A percentile compares a stretch with the other conserved stretches of the same genome.
These are phyloP conservation scores for Hypericum perforatum DNA, from an alignment of 345 rosid genomes.

Conservation along the genomic window DNA sequence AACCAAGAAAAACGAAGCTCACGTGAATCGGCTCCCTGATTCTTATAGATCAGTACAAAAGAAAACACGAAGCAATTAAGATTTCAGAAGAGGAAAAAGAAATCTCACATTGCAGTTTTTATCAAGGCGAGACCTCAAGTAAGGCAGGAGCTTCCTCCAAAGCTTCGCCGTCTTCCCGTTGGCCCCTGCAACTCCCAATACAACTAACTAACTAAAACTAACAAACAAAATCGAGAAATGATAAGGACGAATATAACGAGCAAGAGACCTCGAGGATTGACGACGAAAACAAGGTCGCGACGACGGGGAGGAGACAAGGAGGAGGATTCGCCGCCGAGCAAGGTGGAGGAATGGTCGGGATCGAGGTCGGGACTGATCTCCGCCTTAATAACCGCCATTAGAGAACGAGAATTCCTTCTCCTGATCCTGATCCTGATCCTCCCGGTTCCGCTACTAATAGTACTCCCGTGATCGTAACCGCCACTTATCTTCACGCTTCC, in stretches of 20 bases:
- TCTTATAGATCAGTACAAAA: background rate
- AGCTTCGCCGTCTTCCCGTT: constrained; percentile 81
- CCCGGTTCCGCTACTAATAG: no score
- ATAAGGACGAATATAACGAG: background rate
- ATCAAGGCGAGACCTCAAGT: constrained; percentile 66
- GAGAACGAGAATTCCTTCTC: no score
- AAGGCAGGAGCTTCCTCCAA: constrained; percentile 87
- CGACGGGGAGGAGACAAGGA: constrained; percentile 30
- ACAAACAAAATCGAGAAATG: background rate
- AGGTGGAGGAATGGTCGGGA: constrained; percentile 19
- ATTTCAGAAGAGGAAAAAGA: background rate
- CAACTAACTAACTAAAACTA: no score
- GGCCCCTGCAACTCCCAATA: constrained; percentile 45
- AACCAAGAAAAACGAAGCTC: no score
- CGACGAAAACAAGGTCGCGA: constrained; percentile 85
- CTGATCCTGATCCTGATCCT: no score
- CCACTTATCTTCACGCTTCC: no score
- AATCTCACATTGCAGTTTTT: constrained; percentile 61
- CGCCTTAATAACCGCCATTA: no score
- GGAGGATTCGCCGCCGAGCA: constrained; percentile 25
- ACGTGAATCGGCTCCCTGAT: background rate
- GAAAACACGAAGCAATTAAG: background rate
- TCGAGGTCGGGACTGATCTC: constrained; percentile 27
- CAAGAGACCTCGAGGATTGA: constrained; percentile 68
- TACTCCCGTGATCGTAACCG: no score